Evolutionary conservation across 2,329 filamentous ascomycete species (phyloP).

Genomic region (Xylaria sp.): DNA sequence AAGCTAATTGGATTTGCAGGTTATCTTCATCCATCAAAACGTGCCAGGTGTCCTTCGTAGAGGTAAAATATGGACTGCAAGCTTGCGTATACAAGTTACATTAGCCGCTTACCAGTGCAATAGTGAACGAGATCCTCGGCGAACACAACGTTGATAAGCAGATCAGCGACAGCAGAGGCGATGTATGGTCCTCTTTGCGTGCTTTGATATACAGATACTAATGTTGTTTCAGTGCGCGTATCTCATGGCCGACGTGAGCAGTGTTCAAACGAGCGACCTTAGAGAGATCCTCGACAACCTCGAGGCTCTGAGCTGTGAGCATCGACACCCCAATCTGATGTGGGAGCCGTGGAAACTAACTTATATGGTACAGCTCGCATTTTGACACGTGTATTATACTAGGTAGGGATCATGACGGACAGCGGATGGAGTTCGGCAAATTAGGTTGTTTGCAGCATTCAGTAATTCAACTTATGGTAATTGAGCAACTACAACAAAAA

Average conservation of each 20-base stretch:
- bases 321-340: neutral
- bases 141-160: conserved; percentile 99
- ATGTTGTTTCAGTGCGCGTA: conserved; percentile 74
- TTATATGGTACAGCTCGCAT: conserved; percentile 47
- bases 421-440: conserved; percentile 33
- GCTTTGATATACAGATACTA: conserved; percentile 4
- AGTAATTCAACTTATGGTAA: conserved; percentile 38
- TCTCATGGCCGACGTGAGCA: conserved; percentile 96
- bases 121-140: conserved; percentile 92
- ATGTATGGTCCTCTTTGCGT: conserved; percentile 62
- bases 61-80: conserved; percentile 57
- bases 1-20: conserved; percentile 53
- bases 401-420: conserved; percentile 32
- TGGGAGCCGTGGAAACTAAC: conserved; percentile 33
- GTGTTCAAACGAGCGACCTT: conserved; percentile 82
- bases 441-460: conserved; percentile 19
- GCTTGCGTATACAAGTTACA: neutral
- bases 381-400: conserved; percentile 54
- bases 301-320: conserved; percentile 81
- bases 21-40: conserved; percentile 97
- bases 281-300: conserved; percentile 86
- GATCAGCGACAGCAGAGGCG: conserved; percentile 93
- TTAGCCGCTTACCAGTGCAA: conserved; percentile 28
- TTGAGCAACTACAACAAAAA: conserved; percentile 18
- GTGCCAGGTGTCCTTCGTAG: conserved; percentile 92